Base-by-base conservation (phyloP, 352 stramenopile species). In the Elongisporangium prolatum region DNA sequence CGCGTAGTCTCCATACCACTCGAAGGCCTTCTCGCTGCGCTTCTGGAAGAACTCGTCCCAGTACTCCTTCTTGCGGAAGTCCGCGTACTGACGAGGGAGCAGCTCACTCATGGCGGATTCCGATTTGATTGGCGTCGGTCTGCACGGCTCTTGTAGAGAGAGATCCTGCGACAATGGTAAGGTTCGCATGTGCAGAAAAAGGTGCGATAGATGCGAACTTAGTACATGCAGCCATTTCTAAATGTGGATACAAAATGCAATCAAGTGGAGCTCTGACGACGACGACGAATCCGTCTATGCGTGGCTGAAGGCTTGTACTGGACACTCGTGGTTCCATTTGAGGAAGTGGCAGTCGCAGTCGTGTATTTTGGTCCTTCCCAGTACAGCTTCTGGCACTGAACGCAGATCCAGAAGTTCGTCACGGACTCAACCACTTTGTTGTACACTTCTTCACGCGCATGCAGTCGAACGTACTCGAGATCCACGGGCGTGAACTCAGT, bases 331-430 rank as follows among this genome's bases (percentile, higher is more conserved):
- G 4, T 50, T 8, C 54, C 40, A 21, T 52, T 17, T 20, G 16
- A 14, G 20, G 48, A 48, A 24, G 17, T 62, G 37, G 49, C 50
- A 70, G 67, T 67, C 0, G 67, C 56, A 44, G 69, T 72, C 21
- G 71, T 75, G 64, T 88, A 91, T 67, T 93, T 93, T 47, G 79
- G 77, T 14, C 78, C 80, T 60, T 84, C 77, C 83, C 83, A 91
- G 65, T 86, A 93, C 50, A 91, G 62, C 48, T 86, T 74, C 50
- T 74, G 50, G 63, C 83, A 93, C 25, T 60, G 59, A 0, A 69
- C 37, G 60, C 83, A 91, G 28, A 67, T 71, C 69, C 75, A 91
- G 50, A 77, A 77, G 10, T 64, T 73, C 22, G 56, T 61, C n/a
- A 71, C 63, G 4, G 54, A 61, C 37, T 52, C 38, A 2, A 74